Evolutionary conservation across 352 stramenopile genomes (phyloP), one percentile per base, ranked within the genome.

Genomic region (Elongisporangium anandrum): DNA sequence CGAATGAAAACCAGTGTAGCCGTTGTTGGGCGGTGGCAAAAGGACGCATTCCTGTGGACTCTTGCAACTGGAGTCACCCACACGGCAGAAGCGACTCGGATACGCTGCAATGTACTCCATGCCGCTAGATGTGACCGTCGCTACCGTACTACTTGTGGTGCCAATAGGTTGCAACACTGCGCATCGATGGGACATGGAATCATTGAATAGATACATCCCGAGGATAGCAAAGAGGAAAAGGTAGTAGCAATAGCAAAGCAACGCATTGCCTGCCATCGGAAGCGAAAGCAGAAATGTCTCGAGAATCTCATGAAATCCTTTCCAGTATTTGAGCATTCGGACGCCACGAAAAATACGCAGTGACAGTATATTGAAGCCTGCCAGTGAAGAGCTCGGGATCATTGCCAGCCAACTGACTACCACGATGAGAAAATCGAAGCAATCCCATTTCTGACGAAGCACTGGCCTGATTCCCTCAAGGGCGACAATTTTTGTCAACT

Each of bases 131-230:
- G 62, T 22, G 57, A 73, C 26, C 26, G 54, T 45, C 17, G 45
- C 15, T 2, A 55, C 26, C 12, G 56, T 22, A 7, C 61, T 71
- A 0, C 34, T 75, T 16, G 65, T 64, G 0, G 74, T 61, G 9
- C 70, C 66, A 3, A 80, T 21, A 4, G 51, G 57, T 10, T 57
- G 34, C 58, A 69, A 22, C 16, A 79, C 58, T 0, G 82, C 81
- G 47, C 85, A 95, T 8, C 84, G 79, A 63, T 92, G 71, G 21
- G 85, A 87, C 6, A 95, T 64, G 3, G 84, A 88, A 54, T 93
- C 82, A 55, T 88, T 87, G 69, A 95, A 95, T 2, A 95, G 65
- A 62, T 95, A 95, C 83, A 95, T 92, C 2, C 84, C 83, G 16
- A 95, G 67, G 38, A 93, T 90, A 9, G 83, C 83, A 54, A 95